phyloP scores from a whole-genome alignment of 352 stramenopile genomes.

The Globisporangium spiculum region DNA sequence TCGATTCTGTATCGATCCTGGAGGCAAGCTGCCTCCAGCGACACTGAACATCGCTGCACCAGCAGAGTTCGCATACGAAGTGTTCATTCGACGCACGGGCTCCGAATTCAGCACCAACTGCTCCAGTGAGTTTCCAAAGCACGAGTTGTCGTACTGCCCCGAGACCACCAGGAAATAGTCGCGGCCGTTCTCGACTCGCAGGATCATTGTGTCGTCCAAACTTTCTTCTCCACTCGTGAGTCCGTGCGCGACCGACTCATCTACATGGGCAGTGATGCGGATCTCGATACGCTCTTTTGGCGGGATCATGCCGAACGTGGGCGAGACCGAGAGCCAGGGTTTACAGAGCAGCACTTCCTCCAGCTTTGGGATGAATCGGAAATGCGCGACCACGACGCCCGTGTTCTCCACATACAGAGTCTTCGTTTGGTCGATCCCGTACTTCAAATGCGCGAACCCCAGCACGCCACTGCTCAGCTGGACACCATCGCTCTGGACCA shows the following conservation, averaged over 20 bases:
- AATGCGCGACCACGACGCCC: slow-evolving; percentile 93
- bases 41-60: slow-evolving; percentile 45
- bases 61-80: slow-evolving; percentile 11
- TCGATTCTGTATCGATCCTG: slow-evolving; percentile 3
- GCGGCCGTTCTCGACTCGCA: slow-evolving; percentile 94
- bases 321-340: slow-evolving; percentile 89
- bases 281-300: slow-evolving; percentile 83
- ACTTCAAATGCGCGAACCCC: slow-evolving; percentile 62
- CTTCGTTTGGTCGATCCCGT: slow-evolving; percentile 57
- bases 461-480: slow-evolving; percentile 58
- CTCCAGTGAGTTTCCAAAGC: slow-evolving; percentile 94
- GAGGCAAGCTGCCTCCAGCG: slow-evolving; percentile 18
- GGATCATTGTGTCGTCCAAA: slow-evolving; percentile 96
- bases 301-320: slow-evolving; percentile 88
- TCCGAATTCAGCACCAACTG: slow-evolving; percentile 91
- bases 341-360: slow-evolving; percentile 89
- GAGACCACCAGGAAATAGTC: slow-evolving; percentile 96
- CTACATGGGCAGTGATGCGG: slow-evolving; percentile 89
- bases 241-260: slow-evolving; percentile 84
- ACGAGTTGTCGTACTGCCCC: slow-evolving; percentile 91
- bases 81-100: slow-evolving; percentile 74
- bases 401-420: slow-evolving; percentile 87
- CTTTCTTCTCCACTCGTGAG: slow-evolving; percentile 90
- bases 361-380: slow-evolving; percentile 91
- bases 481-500: slow-evolving; percentile 52